Evolutionary conservation across 257 asterid genomes (phyloP), one percentile per base, ranked within the genome.

Genomic region (Cinchona pubescens): DNA sequence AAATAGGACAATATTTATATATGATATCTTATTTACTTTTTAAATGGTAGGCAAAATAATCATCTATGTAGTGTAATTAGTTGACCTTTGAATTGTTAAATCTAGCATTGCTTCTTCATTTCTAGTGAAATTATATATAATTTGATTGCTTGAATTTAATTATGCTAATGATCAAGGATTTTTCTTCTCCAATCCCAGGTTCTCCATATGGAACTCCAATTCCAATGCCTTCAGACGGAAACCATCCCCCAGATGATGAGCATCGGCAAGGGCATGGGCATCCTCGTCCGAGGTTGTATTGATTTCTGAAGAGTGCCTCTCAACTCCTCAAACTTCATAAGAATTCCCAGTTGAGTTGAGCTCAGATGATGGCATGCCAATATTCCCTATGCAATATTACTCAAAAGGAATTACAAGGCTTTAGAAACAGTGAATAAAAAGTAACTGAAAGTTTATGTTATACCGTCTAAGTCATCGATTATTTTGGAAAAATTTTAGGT

Each of bases 221-320:
- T 61, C 55, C 7, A 45, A 38, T 76, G 59, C 77, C 77, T 38
- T 25, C 81, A n/a, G 48, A 56, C 56, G 71, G 78, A 32, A 67
- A 42, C 59, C 42, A 42, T 34, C 82, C 71, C 48, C 34, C 70
- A 2, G 25, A 48, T 25, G 42, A 38, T 37, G 78, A 66, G 38
- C 40, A 45, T 73, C 75, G 48, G 30, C 74, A 74, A 32, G 76
- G 69, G 55, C 62, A 62, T 38, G 32, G 48, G 35, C 71, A 45
- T 29, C 51, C 73, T 48, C 45, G 40, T 53, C 75, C 75, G 5
- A 7, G 74, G 29, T 42, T 40, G 74, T 66, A 55, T 59, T 71
- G 77, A 71, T 16, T 38, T 15, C 0, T 64, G 38, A n/a, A 46
- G 42, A 16, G 25, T 30, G 16, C 45, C 29, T 51, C 29, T 69